Percentiles rank a stretch among this genome's conserved stretches.
Evolutionary conservation across 257 asterid genomes (phyloP).

Genomic region (Forsythia viridissima): DNA sequence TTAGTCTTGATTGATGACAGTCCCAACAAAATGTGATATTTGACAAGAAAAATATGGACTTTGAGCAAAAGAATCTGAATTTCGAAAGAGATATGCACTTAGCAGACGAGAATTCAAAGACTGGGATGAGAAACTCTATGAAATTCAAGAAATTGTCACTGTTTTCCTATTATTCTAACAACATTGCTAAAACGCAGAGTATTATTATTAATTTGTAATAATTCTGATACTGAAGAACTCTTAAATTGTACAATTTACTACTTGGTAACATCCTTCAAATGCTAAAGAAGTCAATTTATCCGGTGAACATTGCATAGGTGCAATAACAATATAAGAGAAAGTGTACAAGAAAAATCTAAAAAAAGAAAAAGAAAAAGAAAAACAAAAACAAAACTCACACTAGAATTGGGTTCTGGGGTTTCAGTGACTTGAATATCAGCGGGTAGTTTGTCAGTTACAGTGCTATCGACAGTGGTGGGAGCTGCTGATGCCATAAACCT

Average conservation of each 20-base stretch:
- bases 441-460: slow-evolving; percentile 66
- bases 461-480: slow-evolving; percentile 37
- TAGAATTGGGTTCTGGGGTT: slow-evolving; percentile 70
- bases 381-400: slow-evolving; percentile 45
- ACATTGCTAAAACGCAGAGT: background rate
- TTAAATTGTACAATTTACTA: too few species aligned
- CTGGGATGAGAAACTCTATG: background rate
- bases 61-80: background rate
- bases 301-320: background rate
- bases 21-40: background rate
- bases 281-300: too few species aligned
- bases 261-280: too few species aligned
- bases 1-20: background rate
- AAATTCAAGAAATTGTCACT: background rate
- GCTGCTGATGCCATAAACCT: slow-evolving; percentile 49
- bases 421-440: slow-evolving; percentile 75
- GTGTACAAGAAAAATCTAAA: background rate
- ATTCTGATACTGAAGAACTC: background rate
- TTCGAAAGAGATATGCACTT: background rate
- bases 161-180: background rate
- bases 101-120: slow-evolving; percentile 7
- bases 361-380: slow-evolving; percentile 17
- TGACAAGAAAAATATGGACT: slow-evolving; percentile 4
- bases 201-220: background rate
- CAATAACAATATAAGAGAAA: background rate